Percentiles rank a stretch among this genome's conserved stretches.
These are phyloP conservation scores for Rhizomucor miehei DNA, from an alignment of 371 early-diverging fungal genomes.

Conservation along the genomic window DNA sequence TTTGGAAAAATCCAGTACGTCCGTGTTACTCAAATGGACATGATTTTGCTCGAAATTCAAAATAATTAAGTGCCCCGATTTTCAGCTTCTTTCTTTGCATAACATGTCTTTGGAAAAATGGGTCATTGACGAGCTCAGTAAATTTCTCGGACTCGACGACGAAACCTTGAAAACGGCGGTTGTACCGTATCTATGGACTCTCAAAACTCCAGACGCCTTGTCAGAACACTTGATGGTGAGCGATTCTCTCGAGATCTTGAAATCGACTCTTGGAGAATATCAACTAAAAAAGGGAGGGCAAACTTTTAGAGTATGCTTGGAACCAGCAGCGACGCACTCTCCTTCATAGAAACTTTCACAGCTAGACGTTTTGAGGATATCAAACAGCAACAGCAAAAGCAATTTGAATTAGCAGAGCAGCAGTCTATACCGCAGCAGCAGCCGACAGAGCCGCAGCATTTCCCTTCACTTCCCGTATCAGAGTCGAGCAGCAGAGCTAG, in stretches of 20 bases:
- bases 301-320: slow-evolving; percentile 37
- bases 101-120: slow-evolving; percentile 16
- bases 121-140: slow-evolving; percentile 39
- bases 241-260: not conserved
- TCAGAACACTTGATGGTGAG: slow-evolving; percentile 38
- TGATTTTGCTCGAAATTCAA: too few species aligned
- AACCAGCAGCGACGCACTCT: slow-evolving; percentile 19
- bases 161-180: slow-evolving; percentile 40
- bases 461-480: slow-evolving; percentile 26
- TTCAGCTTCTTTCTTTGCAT: too few species aligned
- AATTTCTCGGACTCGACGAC: slow-evolving; percentile 46
- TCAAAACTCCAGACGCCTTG: slow-evolving; percentile 29
- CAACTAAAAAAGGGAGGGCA: not conserved
- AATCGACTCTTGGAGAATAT: not conserved
- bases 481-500: slow-evolving; percentile 16
- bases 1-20: too few species aligned
- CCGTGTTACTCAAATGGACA: too few species aligned
- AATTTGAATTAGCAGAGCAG: not conserved
- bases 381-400: slow-evolving; percentile 4
- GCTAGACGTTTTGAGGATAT: slow-evolving; percentile 23
- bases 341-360: slow-evolving; percentile 35
- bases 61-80: too few species aligned
- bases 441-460: slow-evolving; percentile 3
- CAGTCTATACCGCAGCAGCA: slow-evolving; percentile 1
- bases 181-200: slow-evolving; percentile 33